Conservation (phyloP, 768 basidiomycete genomes). For the Macrolepiota fuliginosa region DNA sequence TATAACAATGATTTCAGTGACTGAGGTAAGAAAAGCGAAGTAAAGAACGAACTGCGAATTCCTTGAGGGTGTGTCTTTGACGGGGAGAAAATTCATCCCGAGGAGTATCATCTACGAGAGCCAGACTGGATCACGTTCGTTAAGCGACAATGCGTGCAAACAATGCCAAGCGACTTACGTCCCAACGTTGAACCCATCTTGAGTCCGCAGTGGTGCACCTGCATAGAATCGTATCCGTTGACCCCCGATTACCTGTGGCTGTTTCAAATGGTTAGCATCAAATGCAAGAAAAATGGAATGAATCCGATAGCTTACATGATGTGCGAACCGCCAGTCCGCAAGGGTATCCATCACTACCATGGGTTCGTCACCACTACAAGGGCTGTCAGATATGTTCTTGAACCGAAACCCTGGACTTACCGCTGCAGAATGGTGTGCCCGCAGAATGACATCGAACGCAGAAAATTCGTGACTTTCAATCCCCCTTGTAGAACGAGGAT, state of each 20-base stretch:
- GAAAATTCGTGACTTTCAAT: conserved; percentile 34
- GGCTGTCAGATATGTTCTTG: conserved; percentile 6
- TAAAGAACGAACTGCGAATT: conserved; percentile 64
- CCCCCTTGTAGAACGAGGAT: conserved; percentile 37
- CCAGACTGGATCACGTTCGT: conserved; percentile 46
- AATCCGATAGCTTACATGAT: conserved; percentile 55
- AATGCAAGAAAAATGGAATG: not conserved
- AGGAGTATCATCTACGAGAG: conserved; percentile 82
- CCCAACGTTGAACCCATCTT: conserved; percentile 89
- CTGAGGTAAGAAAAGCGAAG: not conserved
- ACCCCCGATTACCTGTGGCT: conserved; percentile 70
- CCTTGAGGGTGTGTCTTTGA: conserved; percentile 89
- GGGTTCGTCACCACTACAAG: conserved; percentile 75
- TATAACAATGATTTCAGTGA: conserved; percentile 22
- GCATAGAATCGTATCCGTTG: conserved; percentile 87
- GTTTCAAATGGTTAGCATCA: not conserved
- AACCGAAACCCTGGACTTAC: conserved; percentile 34
- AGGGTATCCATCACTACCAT: conserved; percentile 78
- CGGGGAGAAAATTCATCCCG: conserved; percentile 84
- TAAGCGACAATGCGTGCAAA: not conserved
- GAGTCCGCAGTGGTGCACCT: conserved; percentile 84
- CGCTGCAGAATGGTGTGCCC: conserved; percentile 80
- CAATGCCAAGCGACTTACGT: conserved; percentile 42
- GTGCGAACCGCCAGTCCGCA: conserved; percentile 85
- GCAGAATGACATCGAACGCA: conserved; percentile 72